Evolutionary conservation across 345 rosid genomes (phyloP), one percentile per base, ranked within the genome.

Genomic region (Lepidium aucheri): DNA sequence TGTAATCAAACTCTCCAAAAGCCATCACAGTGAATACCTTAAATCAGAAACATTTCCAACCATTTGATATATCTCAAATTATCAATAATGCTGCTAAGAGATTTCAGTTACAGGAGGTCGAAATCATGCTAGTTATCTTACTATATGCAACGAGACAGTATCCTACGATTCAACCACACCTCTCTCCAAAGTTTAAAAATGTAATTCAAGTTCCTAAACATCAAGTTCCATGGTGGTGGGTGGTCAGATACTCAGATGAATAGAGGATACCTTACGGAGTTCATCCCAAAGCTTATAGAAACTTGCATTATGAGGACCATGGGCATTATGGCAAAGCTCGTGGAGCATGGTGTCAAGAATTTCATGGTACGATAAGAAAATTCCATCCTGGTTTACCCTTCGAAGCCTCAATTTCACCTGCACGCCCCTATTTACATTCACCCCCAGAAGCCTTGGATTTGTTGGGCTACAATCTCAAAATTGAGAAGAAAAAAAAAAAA

Each of bases 271-370:
- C 93, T 82, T 82, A 58, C 95, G 82, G 26, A 94, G 92, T 54
- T 94, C 93, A 75, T 90, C 97, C 99, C 96, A 94, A 20, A 94
- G 89, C 76, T 84, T 81, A 81, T 94, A 94, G 74, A 94, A 94
- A 62, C 17, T 76, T 33, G 97, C 91, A 54, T 90, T 86, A 17
- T 90, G 97, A 80, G 97, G 93, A 69, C 87, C 89, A 43, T 84
- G 90, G 28, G 22, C 88, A 68, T 85, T 94, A 68, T 90, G 99
- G 70, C 96, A 90, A 44, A 94, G 91, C 77, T 94, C 96, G 24
- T 90, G 99, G 77, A 88, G 97, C 97, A 90, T 88, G 1, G 99
- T 90, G 78, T 90, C 96, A 8, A 90, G 89, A 65, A 94, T 73
- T 65, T 84, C 78, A 77, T 86, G 78, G 34, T 74, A 88, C 1